Base-by-base conservation (phyloP, 805 yeast genomes). In the Spathaspora arborariae region DNA sequence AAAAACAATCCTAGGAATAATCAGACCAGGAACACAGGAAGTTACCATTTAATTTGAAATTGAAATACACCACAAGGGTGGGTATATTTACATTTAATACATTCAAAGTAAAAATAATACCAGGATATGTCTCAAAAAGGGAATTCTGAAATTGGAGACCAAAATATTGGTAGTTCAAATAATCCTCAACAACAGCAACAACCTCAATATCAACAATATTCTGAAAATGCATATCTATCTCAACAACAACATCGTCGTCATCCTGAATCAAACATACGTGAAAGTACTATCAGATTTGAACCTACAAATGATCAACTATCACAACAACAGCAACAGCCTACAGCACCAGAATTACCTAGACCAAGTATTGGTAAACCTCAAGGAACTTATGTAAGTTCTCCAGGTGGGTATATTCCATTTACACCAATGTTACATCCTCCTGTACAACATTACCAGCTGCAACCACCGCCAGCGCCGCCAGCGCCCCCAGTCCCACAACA, bases 351-450 rank as follows among this genome's bases (percentile, higher is more conserved):
- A 26, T 20, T 39, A 39, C 42, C 42, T 6, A 16, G 33, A 22
- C 42, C 42, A 39, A 39, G n/a, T 39, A 15, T 39, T 13, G 20
- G 33, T 20, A 15, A 21, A 22, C 5, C 39, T 13, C 39, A 30
- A 37, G 39, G 39, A 15, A 22, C 39, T 8, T 37, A 18, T 37
- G 39, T 15, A n/a, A 13, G 6, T 15, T 37, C 39, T 19, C 39
- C 39, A 9, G 39, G 39, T 6, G 43, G 15, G 41, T 40, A 40
- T 41, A 40, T 40, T 19, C 43, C 41, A 24, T 40, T 40, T 19
- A 7, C 43, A 8, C 41, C 27, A 20, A 26, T 40, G 43, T 10
- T 20, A 18, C 36, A 22, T 41, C 43, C 43, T 16, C 22, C 39
- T 13, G 24, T 37, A 20, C 22, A 7, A 20, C 39, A 37, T 10